Conservation (phyloP, 176 grass and related monocot genomes). For the Carex kokanica region DNA sequence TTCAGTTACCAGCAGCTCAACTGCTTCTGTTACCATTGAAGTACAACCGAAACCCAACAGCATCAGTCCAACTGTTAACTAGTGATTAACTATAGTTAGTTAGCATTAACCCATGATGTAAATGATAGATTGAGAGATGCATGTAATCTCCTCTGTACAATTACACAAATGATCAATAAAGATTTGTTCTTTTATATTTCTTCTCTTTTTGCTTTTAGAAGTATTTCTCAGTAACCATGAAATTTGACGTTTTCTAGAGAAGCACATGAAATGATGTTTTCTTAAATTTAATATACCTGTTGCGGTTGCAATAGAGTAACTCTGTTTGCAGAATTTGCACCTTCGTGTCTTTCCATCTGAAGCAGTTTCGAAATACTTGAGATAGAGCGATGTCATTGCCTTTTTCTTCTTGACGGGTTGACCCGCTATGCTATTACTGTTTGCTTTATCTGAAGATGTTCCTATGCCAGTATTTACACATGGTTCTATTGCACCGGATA, state of each 20-base stretch:
- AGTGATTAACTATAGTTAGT: no score
- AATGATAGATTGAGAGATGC: no score
- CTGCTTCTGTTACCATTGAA: no score
- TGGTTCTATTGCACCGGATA: constrained; percentile 39
- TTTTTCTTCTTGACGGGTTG: constrained; percentile 61
- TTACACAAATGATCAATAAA: no score
- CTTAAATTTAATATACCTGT: constrained; percentile 44
- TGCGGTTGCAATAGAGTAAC: constrained; percentile 84
- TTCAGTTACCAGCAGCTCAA: no score
- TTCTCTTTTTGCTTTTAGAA: not conserved
- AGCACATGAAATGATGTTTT: not conserved
- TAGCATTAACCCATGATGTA: no score
- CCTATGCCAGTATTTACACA: constrained; percentile 9
- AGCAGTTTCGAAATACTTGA: constrained; percentile 80
- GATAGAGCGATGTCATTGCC: constrained; percentile 86
- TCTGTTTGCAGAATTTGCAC: constrained; percentile 88
- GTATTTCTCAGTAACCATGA: not conserved
- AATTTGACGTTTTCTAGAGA: not conserved
- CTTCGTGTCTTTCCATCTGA: constrained; percentile 62
- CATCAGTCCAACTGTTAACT: no score
- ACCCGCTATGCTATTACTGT: not conserved
- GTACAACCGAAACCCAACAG: no score
- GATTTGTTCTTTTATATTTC: no score
- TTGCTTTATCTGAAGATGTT: constrained; percentile 25
- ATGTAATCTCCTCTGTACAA: no score